A percentile compares a stretch with the other conserved stretches of the same genome.
These are phyloP conservation scores for Alnus glutinosa DNA, from an alignment of 306 rosid species.

Conservation along the genomic window DNA sequence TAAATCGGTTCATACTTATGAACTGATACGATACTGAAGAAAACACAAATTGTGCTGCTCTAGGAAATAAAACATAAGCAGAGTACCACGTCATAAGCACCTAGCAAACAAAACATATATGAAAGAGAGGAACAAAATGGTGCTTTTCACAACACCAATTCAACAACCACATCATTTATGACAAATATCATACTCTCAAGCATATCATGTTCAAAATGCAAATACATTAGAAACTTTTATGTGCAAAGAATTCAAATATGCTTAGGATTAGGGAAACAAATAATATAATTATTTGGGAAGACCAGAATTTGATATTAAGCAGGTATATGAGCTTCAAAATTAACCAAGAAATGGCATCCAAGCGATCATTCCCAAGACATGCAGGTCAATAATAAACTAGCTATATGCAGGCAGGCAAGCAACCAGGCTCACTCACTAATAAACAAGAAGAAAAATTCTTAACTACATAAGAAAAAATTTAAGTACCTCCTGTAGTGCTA, in stretches of 20 bases:
- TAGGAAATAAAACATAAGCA: not conserved
- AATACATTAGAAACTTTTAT: not conserved
- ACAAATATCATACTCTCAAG: not conserved
- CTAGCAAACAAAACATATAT: not conserved
- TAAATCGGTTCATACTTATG: not conserved
- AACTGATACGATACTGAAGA: not conserved
- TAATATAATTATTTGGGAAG: not conserved
- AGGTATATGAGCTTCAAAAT: not conserved
- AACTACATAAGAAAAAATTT: conserved; percentile 26
- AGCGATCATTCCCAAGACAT: not conserved
- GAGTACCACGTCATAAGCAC: not conserved
- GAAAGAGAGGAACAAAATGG: not conserved
- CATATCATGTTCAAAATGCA: not conserved
- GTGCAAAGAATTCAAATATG: not conserved
- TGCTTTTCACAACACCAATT: conserved; percentile 1
- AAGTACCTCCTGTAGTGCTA: conserved; percentile 79
- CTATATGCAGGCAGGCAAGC: not conserved
- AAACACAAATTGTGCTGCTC: not conserved
- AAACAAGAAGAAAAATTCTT: not conserved
- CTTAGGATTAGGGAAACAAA: not conserved
- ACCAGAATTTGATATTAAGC: not conserved
- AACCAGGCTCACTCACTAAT: conserved; percentile 8
- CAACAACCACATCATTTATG: not conserved
- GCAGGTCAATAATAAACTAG: not conserved
- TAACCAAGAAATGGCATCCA: not conserved